phyloP scores from a whole-genome alignment of 495 filamentous ascomycete species.

The Letharia columbiana region DNA sequence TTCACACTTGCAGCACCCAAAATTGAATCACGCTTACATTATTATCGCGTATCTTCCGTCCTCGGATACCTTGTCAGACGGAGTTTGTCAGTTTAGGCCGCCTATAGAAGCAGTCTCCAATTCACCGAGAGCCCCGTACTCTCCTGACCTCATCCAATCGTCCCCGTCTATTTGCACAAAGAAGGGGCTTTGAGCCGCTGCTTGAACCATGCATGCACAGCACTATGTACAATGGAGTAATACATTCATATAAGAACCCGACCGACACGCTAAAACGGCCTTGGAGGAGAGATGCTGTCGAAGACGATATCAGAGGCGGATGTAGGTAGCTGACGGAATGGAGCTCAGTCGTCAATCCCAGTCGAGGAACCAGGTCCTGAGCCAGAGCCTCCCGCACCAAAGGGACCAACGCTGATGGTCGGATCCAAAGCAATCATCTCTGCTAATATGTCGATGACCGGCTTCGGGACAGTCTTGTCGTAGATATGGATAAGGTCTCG shows the following conservation, averaged over 20 bases:
- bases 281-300: constrained; percentile 9
- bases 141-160: not conserved
- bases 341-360: constrained; percentile 14
- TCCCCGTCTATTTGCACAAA: not conserved
- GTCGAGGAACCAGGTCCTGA: constrained; percentile 11
- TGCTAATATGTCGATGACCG: constrained; percentile 86
- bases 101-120: not conserved
- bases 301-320: not conserved
- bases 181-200: not conserved
- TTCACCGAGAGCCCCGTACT: not conserved
- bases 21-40: not conserved
- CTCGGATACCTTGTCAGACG: not conserved
- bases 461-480: constrained; percentile 95
- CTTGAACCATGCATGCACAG: constrained; percentile 1
- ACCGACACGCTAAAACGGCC: not conserved
- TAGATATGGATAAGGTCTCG: constrained; percentile 90
- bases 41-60: not conserved
- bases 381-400: constrained; percentile 12
- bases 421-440: constrained; percentile 93
- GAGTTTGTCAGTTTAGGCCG: not conserved
- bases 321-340: constrained; percentile 1
- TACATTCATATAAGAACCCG: constrained; percentile 1
- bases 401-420: constrained; percentile 17
- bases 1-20: not conserved
- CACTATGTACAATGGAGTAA: constrained; percentile 10